A percentile compares a stretch with the other conserved stretches of the same genome.
phyloP scores from a whole-genome alignment of 306 rosid genomes.

The Luffa aegyptiaca region DNA sequence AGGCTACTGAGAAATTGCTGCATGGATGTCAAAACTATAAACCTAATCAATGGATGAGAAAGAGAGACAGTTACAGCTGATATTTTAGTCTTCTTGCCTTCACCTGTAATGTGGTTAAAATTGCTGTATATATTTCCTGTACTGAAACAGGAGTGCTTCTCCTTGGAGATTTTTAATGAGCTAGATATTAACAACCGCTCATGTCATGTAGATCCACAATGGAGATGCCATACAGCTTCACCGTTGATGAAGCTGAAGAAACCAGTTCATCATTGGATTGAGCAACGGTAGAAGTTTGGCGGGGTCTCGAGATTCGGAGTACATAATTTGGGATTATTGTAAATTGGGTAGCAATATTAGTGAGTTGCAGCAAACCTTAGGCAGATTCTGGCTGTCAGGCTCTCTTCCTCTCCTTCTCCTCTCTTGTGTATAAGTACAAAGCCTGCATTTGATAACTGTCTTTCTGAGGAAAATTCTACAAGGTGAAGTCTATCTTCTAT shows the following conservation, averaged over 20 bases:
- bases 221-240: constrained; percentile 70
- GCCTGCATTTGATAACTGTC: constrained; percentile 1
- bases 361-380: constrained; percentile 9
- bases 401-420: background rate
- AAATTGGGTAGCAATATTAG: constrained; percentile 9
- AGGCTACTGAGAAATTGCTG: background rate
- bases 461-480: background rate
- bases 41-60: background rate
- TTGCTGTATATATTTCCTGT: background rate
- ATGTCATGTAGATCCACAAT: constrained; percentile 42
- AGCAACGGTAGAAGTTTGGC: constrained; percentile 16
- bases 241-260: constrained; percentile 82
- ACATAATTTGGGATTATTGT: constrained; percentile 10
- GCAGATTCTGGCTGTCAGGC: constrained; percentile 4
- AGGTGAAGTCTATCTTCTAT: background rate
- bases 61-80: background rate
- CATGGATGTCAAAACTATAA: background rate
- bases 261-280: constrained; percentile 63
- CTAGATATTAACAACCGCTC: constrained; percentile 14
- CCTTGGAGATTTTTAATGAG: background rate
- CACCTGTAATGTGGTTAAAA: background rate
- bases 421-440: background rate
- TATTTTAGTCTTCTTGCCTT: background rate
- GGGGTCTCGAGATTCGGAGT: constrained; percentile 39
- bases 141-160: too few relatives aligned